phyloP scores from a whole-genome alignment of 768 basidiomycete genomes.

The Multifurca ochricompacta region DNA sequence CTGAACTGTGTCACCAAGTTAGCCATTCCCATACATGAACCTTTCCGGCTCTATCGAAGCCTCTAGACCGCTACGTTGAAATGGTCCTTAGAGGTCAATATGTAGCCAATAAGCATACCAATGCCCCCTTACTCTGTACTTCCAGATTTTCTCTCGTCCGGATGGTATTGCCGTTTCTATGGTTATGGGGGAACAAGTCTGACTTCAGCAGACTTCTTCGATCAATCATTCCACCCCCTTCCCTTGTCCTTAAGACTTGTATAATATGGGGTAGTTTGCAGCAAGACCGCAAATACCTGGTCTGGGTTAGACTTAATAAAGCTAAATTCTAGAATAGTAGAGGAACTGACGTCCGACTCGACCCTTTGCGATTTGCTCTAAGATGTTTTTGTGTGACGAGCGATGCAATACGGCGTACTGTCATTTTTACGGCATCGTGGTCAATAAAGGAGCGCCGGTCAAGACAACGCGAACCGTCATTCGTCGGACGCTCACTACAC shows the following conservation, averaged over 20 bases:
- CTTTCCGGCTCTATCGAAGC: slow-evolving; percentile 29
- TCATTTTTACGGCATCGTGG: too few species aligned
- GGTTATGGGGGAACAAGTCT: slow-evolving; percentile 5
- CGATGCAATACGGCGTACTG: neutral
- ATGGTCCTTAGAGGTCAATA: slow-evolving; percentile 29
- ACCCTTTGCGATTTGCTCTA: neutral
- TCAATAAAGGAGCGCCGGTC: too few species aligned
- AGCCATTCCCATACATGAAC: neutral
- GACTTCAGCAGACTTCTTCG: neutral
- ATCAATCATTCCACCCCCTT: neutral
- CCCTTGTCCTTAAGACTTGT: too few species aligned
- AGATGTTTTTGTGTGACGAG: neutral
- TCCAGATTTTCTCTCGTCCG: slow-evolving; percentile 11
- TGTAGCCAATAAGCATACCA: slow-evolving; percentile 20
- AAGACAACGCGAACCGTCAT: too few species aligned
- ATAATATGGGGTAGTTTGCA: too few species aligned
- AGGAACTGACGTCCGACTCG: too few species aligned
- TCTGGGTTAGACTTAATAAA: neutral
- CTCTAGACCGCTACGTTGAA: slow-evolving; percentile 20
- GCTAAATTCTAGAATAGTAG: too few species aligned
- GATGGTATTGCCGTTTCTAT: slow-evolving; percentile 2
- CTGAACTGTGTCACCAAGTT: neutral
- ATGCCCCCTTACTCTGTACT: slow-evolving; percentile 9
- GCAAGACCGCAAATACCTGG: neutral
- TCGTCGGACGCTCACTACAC: neutral